Base-by-base conservation (phyloP, 169 alveolate genomes). In the Perkinsus olseni region DNA sequence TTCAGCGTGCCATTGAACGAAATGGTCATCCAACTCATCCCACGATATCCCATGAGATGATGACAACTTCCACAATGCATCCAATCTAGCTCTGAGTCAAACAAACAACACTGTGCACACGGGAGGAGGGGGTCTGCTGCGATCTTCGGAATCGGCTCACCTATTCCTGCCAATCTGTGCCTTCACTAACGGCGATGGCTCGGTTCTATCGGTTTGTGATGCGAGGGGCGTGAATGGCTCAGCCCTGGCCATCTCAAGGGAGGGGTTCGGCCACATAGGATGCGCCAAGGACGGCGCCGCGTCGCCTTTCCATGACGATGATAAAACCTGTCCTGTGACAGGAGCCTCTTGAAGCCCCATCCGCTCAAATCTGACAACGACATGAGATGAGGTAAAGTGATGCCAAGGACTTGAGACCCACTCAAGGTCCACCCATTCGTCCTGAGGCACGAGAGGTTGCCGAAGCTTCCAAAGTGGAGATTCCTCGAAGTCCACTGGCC, bases 201-300 rank as follows among this genome's bases (percentile, higher is more conserved):
- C 62, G 17, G 24, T 45, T 17, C 17, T 45, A 45, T 36, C 74
- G 20, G 91, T 39, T 8, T 1, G 20, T 8, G 91, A 0, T 38
- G 51, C 6, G 37, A 28, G 39, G 34, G 92, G 91, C 37, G 90
- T 20, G 74, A 94, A 94, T 38, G 95, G 95, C 93, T 92, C 82
- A 11, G 51, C 91, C 36, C 95, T 93, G 91, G 92, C 94, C 74
- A 92, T 92, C 92, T 94, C 94, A n/a, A 94, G 90, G 40, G 92
- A 91, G 0, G 95, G 93, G 37, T 94, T 94, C 51, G 95, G 95
- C 95, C 95, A 94, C 36, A 94, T 34, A 34, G 92, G 45, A 62
- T 93, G 74, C 82, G 91, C 92, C 82, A 91, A 20, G 62, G 82
- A 92, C 90, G 74, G 24, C 28, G 91, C 34, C n/a, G 91, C 36